Evolutionary conservation across 257 asterid species (phyloP), one percentile per base, ranked within the genome.

Genomic region (Perilla frutescens): DNA sequence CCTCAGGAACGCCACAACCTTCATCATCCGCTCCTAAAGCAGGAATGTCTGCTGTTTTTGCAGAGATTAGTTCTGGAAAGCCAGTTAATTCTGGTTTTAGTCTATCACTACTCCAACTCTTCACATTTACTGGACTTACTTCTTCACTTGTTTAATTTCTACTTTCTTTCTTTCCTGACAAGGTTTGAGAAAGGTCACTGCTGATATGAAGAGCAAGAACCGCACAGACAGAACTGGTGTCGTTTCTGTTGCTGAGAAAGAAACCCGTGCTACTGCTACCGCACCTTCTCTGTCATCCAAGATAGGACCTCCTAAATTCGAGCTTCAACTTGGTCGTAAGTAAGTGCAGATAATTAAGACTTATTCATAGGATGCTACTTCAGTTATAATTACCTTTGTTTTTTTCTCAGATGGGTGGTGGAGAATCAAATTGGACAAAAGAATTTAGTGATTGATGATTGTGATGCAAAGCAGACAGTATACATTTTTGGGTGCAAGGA

Each of bases 291-390:
- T 73, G 66, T 64, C 37, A 34, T 34, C 96, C 49, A 89, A 85
- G 81, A 56, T 81, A 8, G 95, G 93, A 68, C 96, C 91, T 73
- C 96, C 96, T 37, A 87, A 86, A 71, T 37, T 92, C 12, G 98
- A 92, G 88, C 96, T 90, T 79, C 90, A 89, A 82, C 86, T 92
- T 90, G 98, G 98, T 77, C 91, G 98, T 66, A 92, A 92, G 98
- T 92, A 80, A 87, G 97, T 86, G 53, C 74, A 56, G 44, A 1
- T 43, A 20, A 20, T 20, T 20, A 26, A 48, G 53, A 40, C 67
- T 63, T 68, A 54, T 47, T 59, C 14, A 41, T 8, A 5, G 63
- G 1, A 67, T 71, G 73, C 31, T 70, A 72, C 66, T 65, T 14
- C 45, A 47, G 49, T 47, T 20, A 20, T 20, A 20, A 20, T 20